phyloP scores from a whole-genome alignment of 2,329 filamentous ascomycete genomes.

The Teratosphaeria pseudoeucalypti region DNA sequence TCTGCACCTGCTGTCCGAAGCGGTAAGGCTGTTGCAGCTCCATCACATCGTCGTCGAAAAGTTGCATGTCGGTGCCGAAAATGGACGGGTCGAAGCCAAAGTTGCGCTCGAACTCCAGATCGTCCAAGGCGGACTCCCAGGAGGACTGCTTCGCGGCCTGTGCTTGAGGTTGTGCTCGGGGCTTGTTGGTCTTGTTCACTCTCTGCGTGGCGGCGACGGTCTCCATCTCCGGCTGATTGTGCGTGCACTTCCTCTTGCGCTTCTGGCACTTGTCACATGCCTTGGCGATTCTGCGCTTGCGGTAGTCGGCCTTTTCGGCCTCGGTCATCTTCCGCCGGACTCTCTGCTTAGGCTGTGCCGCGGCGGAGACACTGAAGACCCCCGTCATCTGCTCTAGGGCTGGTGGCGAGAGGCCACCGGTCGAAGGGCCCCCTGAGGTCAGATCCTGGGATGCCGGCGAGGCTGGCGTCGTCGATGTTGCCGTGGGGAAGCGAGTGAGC shows the following conservation, averaged over 20 bases:
- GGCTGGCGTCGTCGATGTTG: slow-evolving; percentile 4
- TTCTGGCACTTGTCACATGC: slow-evolving; percentile 28
- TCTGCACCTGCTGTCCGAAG: slow-evolving; percentile 10
- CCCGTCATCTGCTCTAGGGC: slow-evolving; percentile 28
- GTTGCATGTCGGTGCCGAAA: slow-evolving; percentile 8
- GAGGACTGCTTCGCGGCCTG: not conserved
- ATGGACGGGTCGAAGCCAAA: slow-evolving; percentile 1
- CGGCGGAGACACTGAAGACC: slow-evolving; percentile 27
- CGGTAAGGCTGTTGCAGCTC: slow-evolving; percentile 15
- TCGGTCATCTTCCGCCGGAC: slow-evolving; percentile 29
- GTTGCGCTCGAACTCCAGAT: not conserved
- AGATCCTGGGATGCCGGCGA: not conserved
- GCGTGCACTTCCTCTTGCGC: slow-evolving; percentile 27
- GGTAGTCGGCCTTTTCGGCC: slow-evolving; percentile 28
- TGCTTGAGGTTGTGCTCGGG: not conserved
- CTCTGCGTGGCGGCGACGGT: slow-evolving; percentile 7
- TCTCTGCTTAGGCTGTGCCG: slow-evolving; percentile 24
- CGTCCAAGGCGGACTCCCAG: not conserved
- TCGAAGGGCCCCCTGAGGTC: not conserved
- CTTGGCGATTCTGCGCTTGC: slow-evolving; percentile 27
- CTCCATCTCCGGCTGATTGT: slow-evolving; percentile 25
- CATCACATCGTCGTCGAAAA: slow-evolving; percentile 17
- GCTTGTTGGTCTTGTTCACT: slow-evolving; percentile 8
- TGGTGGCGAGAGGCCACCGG: slow-evolving; percentile 14
- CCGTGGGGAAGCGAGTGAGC: slow-evolving; percentile 12